These are phyloP conservation scores for Cystobasidium tubakii DNA, from an alignment of 768 basidiomycete species.

Conservation along the genomic window DNA sequence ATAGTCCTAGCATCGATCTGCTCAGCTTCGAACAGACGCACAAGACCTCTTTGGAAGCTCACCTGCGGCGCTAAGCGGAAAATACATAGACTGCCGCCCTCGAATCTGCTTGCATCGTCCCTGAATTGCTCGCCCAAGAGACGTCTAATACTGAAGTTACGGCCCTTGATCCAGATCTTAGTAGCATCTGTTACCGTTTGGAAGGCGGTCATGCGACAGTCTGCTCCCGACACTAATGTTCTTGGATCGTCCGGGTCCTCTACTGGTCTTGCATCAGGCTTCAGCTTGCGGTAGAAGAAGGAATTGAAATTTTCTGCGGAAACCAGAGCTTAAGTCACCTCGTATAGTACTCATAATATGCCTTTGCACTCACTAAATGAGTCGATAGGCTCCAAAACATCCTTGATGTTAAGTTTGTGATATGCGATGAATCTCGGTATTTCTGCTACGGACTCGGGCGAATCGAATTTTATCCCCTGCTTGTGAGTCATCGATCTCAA, in stretches of 20 bases:
- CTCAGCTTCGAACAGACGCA: slow-evolving; percentile 51
- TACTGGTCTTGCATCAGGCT: slow-evolving; percentile 69
- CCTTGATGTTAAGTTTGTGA: slow-evolving; percentile 72
- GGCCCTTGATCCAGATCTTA: slow-evolving; percentile 90
- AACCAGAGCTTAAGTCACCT: neutral
- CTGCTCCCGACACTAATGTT: slow-evolving; percentile 79
- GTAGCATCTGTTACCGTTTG: slow-evolving; percentile 79
- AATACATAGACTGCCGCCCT: slow-evolving; percentile 76
- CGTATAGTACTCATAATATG: neutral
- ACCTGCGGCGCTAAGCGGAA: slow-evolving; percentile 74
- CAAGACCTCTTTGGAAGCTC: neutral
- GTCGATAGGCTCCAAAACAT: slow-evolving; percentile 72
- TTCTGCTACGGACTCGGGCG: slow-evolving; percentile 71
- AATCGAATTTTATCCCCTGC: slow-evolving; percentile 87
- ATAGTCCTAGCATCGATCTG: slow-evolving; percentile 57
- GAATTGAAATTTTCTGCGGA: slow-evolving; percentile 77
- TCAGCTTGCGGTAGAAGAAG: slow-evolving; percentile 64
- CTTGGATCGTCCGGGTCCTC: slow-evolving; percentile 67
- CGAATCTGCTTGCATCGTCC: slow-evolving; percentile 63
- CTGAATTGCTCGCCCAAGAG: slow-evolving; percentile 75
- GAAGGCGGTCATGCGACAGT: slow-evolving; percentile 94
- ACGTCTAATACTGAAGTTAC: slow-evolving; percentile 75
- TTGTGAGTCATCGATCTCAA: slow-evolving; percentile 86
- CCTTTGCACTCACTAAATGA: slow-evolving; percentile 64
- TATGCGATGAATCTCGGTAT: slow-evolving; percentile 85